These are phyloP conservation scores for Sphagnum contortum DNA, from an alignment of 225 moss, liverwort and hornwort species.

Conservation along the genomic window DNA sequence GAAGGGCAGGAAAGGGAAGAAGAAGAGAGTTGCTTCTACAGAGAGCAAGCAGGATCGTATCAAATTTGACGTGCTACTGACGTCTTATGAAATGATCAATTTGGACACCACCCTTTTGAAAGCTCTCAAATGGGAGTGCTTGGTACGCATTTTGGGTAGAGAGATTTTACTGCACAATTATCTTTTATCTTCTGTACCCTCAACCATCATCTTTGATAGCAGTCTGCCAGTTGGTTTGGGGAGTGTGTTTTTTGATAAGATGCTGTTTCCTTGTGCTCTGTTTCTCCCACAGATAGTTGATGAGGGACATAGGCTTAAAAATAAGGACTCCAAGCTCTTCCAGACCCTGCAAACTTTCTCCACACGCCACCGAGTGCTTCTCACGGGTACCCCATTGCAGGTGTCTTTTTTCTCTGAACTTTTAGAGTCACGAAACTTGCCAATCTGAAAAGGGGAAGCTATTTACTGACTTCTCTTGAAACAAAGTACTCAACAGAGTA, in stretches of 20 bases:
- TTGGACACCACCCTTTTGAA: constrained; percentile 73
- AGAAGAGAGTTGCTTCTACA: constrained; percentile 60
- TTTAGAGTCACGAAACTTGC: too few relatives aligned
- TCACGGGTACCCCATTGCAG: constrained; percentile 89
- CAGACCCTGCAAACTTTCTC: constrained; percentile 74
- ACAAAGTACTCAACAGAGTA: too few relatives aligned
- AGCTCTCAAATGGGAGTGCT: constrained; percentile 92
- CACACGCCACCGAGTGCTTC: constrained; percentile 67
- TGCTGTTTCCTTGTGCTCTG: too few relatives aligned
- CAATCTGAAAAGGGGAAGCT: too few relatives aligned
- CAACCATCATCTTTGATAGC: too few relatives aligned
- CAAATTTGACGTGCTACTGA: constrained; percentile 94
- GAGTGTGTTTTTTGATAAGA: too few relatives aligned
- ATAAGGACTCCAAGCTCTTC: constrained; percentile 90
- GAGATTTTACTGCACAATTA: too few relatives aligned
- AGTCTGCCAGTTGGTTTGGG: too few relatives aligned
- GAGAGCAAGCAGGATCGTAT: constrained; percentile 93
- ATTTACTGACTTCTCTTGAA: too few relatives aligned
- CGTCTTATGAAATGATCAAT: constrained; percentile 96
- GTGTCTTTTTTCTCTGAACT: constrained; percentile 17
- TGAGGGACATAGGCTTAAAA: constrained; percentile 88
- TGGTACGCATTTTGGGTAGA: constrained; percentile 36
- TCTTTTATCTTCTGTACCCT: too few relatives aligned
- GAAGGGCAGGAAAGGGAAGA: constrained; percentile 79
- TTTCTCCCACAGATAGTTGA: constrained; percentile 63